Conservation (phyloP, 768 basidiomycete genomes). For the Jaapia argillacea region DNA sequence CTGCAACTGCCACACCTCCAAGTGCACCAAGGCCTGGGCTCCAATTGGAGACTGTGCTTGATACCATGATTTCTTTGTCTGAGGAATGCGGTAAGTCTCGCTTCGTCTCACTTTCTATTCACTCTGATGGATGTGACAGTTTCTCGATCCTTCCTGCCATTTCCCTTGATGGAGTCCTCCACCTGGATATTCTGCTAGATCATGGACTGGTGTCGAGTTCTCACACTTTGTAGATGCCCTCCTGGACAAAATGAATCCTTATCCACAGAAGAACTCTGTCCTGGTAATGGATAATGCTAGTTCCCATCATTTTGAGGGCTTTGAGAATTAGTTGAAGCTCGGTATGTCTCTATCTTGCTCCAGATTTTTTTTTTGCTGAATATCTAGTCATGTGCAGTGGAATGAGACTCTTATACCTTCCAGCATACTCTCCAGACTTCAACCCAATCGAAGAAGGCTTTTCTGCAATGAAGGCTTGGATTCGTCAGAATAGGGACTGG, state of each 20-base stretch:
- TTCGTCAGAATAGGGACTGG: background rate
- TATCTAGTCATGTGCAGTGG: too few relatives aligned
- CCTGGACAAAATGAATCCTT: constrained; percentile 12
- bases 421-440: constrained; percentile 25
- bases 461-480: background rate
- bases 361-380: too few relatives aligned
- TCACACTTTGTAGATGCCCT: constrained; percentile 12
- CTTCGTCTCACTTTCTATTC: background rate
- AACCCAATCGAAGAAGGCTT: constrained; percentile 26
- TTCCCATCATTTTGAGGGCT: background rate
- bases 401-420: background rate
- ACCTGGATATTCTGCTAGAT: constrained; percentile 12
- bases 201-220: constrained; percentile 13
- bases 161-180: constrained; percentile 16
- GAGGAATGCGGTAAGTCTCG: constrained; percentile 14
- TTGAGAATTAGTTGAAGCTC: background rate
- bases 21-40: constrained; percentile 15
- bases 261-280: constrained; percentile 13
- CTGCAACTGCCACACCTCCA: constrained; percentile 15
- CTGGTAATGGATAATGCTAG: constrained; percentile 15
- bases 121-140: constrained; percentile 6
- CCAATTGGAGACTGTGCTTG: constrained; percentile 11
- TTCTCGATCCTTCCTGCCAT: constrained; percentile 22
- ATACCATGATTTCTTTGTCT: constrained; percentile 16
- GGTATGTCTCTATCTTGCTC: too few relatives aligned